These are phyloP conservation scores for Colletotrichum sp. DNA, from an alignment of 2,329 filamentous ascomycete genomes.

Conservation along the genomic window DNA sequence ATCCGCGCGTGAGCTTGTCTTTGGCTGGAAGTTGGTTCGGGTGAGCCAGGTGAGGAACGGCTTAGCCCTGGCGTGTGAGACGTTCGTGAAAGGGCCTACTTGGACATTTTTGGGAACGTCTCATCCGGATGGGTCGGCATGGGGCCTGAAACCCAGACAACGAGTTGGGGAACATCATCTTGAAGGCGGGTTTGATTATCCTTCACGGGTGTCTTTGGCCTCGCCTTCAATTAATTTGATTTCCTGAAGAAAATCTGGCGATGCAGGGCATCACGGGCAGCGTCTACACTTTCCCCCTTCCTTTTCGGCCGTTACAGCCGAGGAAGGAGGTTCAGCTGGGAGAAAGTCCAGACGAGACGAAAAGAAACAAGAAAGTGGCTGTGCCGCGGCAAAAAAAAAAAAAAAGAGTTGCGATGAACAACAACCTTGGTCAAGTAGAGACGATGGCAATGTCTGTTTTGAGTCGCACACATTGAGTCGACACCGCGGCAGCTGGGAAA, in stretches of 20 bases:
- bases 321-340: not conserved
- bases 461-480: not conserved
- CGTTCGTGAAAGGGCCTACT: not conserved
- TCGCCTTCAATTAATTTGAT: not conserved
- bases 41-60: not conserved
- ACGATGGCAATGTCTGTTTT: not conserved
- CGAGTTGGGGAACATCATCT: not conserved
- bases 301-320: not conserved
- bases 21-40: not conserved
- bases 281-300: not conserved
- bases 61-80: not conserved
- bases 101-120: not conserved
- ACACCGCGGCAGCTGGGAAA: not conserved
- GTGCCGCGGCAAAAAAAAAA: not conserved
- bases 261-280: not conserved
- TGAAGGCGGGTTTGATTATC: not conserved
- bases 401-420: conserved; percentile 5
- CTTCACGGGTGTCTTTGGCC: not conserved
- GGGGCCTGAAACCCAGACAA: not conserved
- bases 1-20: not conserved
- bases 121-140: conserved; percentile 2
- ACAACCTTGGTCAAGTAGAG: not conserved
- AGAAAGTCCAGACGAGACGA: not conserved
- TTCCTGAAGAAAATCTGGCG: not conserved
- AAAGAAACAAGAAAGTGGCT: not conserved